Evolutionary conservation across 306 rosid genomes (phyloP), one percentile per base, ranked within the genome.

Genomic region (Canavalia gladiata): DNA sequence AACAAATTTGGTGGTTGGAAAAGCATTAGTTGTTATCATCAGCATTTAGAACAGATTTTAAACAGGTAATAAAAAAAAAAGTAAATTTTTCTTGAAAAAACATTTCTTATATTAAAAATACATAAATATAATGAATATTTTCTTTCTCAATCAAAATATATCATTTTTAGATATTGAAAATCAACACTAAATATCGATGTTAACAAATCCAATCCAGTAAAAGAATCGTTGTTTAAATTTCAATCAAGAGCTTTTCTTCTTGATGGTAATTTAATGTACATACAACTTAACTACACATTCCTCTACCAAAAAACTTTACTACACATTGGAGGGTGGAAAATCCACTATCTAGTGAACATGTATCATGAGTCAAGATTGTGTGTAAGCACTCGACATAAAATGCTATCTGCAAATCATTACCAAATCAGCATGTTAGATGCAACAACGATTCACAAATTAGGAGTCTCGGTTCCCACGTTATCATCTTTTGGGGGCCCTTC

Each of bases 401-500:
- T 54, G 56, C 39, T 50, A 9, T 49, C 63, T 3, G 73, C 65
- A 13, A 42, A 49, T 5, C 70, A 42, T 49, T 51, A 54, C 10
- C 56, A 56, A 62, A 47, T 49, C 59, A 72, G 82, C 70, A 70
- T 75, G 71, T 51, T 58, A 76, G 31, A 57, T 39, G 47, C 74
- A 75, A 64, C 6, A 11, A 9, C 5, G 80, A 68, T 76, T 83
- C 81, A 86, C 59, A 52, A 12, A 30, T 58, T 68, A 45, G 64
- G 84, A 41, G 66, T 69, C 75, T 74, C 86, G 4, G 74, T 70
- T 85, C 84, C 84, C 77, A 50, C 83, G 28, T 56, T 51, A 8
- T 80, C 86, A 68, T 57, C 86, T 58, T 84, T 83, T 10, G 74
- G 80, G 65, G 56, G 63, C 52, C 81, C 86, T 47, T 86, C 94